Base-by-base conservation (phyloP, 140 eudicot genomes). In the Oenanthe javanica region DNA sequence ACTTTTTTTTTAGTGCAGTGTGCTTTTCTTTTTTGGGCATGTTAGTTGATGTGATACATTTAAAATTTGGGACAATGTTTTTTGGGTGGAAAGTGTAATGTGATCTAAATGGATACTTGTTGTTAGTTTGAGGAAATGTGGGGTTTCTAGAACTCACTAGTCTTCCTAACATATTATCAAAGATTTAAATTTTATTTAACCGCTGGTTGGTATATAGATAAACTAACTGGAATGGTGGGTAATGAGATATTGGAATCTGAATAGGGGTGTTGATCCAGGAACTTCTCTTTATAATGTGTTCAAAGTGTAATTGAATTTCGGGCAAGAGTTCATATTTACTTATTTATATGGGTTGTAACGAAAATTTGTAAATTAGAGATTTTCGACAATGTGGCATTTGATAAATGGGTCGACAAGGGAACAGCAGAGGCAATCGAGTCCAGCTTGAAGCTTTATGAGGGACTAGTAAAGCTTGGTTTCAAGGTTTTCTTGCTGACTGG, bases 401-500 rank as follows among this genome's bases (percentile, higher is more conserved):
- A 91, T 84, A 86, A 87, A 82, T 95, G 99, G 99, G 97, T 95
- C 42, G 92, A 86, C 11, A 86, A 87, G 85, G 99, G 92, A 52
- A 84, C 76, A 70, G 98, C 99, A 63, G 91, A 92, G 0, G 88
- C 90, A 13, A 87, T 95, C 36, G 81, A 81, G 46, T 75, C 98
- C 4, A 89, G 97, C 86, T 84, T 95, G 90, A 88, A 90, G 93
- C 91, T 95, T 45, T 95, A 95, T 75, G 88, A 89, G 48, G 93
- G 89, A 80, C 90, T 93, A 31, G 77, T 85, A 70, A 81, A 75
- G 13, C 87, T 93, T 75, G 98, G 99, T 48, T 84, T 89, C 82
- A 93, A 89, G 86, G 88, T 93, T 76, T 85, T 93, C 85, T 84
- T 95, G 87, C 78, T 95, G 83, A 95, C 99, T 6, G 99, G 99